These are phyloP conservation scores for Nelumbo lutea DNA, from an alignment of 164 flowering plant species.

Conservation along the genomic window DNA sequence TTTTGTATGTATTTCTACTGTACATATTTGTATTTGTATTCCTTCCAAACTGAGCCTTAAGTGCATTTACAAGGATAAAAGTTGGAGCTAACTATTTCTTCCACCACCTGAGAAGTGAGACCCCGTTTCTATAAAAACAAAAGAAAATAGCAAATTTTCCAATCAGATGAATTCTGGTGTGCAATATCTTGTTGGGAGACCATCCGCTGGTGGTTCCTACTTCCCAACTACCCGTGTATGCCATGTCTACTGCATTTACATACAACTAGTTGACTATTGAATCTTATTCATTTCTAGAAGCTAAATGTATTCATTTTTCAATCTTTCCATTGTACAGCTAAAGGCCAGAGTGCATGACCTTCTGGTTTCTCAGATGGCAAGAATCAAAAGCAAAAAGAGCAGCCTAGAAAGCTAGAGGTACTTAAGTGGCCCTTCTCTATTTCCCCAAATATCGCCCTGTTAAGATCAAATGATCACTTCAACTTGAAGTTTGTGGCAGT, in stretches of 20 bases:
- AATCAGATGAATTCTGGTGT: background rate
- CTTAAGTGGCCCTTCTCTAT: background rate
- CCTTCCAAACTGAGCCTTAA: too few relatives aligned
- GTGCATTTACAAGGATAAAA: background rate
- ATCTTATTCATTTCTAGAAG: background rate
- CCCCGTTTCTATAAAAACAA: background rate
- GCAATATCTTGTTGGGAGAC: background rate
- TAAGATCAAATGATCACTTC: background rate
- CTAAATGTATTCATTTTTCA: background rate
- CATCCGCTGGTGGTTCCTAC: background rate
- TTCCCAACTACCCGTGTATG: background rate
- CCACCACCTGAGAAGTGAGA: background rate
- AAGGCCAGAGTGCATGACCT: slow-evolving; percentile 58
- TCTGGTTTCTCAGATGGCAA: slow-evolving; percentile 51
- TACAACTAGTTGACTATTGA: background rate
- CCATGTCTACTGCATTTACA: background rate
- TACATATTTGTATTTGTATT: too few relatives aligned
- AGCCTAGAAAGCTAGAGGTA: slow-evolving; percentile 10
- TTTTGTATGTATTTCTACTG: too few relatives aligned
- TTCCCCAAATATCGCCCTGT: background rate
- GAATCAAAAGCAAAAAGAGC: slow-evolving; percentile 28
- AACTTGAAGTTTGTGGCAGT: background rate
- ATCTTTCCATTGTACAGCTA: slow-evolving; percentile 40
- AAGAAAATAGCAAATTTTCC: background rate
- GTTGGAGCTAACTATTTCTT: background rate